phyloP scores from a whole-genome alignment of 306 rosid genomes.

The Alnus glutinosa region DNA sequence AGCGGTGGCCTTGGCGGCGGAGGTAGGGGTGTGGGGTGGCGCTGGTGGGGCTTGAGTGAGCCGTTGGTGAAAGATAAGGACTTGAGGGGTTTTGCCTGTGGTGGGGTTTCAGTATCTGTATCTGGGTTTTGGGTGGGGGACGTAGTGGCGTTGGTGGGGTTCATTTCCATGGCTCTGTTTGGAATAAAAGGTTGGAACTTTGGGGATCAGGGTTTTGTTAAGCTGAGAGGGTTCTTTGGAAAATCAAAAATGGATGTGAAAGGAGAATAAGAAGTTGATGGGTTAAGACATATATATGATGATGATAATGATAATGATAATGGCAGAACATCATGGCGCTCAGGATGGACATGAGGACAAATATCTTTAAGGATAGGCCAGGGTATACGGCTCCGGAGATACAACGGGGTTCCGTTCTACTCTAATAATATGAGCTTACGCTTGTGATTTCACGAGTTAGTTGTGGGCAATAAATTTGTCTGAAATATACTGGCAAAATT shows the following conservation, averaged over 20 bases:
- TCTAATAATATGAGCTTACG: slow-evolving; percentile 26
- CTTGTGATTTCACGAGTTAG: slow-evolving; percentile 25
- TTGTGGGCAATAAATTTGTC: slow-evolving; percentile 32
- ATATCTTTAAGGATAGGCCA: slow-evolving; percentile 33
- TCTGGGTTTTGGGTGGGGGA: slow-evolving; percentile 37
- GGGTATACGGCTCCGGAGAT: slow-evolving; percentile 30
- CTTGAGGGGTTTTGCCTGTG: slow-evolving; percentile 36
- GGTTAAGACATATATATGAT: slow-evolving; percentile 9
- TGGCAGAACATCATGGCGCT: slow-evolving; percentile 8
- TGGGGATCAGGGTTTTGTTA: slow-evolving; percentile 47
- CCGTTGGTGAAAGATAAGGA: slow-evolving; percentile 56
- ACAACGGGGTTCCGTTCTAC: no score
- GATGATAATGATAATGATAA: slow-evolving; percentile 16
- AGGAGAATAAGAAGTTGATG: slow-evolving; percentile 16
- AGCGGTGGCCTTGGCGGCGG: slow-evolving; percentile 10
- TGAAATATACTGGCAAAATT: slow-evolving; percentile 24
- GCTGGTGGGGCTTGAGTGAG: slow-evolving; percentile 44
- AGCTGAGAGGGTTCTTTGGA: not conserved
- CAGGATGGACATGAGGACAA: slow-evolving; percentile 51
- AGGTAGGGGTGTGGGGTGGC: slow-evolving; percentile 1
- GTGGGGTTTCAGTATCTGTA: slow-evolving; percentile 50
- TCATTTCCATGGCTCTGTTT: slow-evolving; percentile 50
- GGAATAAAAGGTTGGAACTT: slow-evolving; percentile 3
- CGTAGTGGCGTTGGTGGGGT: slow-evolving; percentile 17
- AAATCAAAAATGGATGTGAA: not conserved